These are phyloP conservation scores for Didymella lethalis DNA, from an alignment of 2,329 filamentous ascomycete species.

Conservation along the genomic window DNA sequence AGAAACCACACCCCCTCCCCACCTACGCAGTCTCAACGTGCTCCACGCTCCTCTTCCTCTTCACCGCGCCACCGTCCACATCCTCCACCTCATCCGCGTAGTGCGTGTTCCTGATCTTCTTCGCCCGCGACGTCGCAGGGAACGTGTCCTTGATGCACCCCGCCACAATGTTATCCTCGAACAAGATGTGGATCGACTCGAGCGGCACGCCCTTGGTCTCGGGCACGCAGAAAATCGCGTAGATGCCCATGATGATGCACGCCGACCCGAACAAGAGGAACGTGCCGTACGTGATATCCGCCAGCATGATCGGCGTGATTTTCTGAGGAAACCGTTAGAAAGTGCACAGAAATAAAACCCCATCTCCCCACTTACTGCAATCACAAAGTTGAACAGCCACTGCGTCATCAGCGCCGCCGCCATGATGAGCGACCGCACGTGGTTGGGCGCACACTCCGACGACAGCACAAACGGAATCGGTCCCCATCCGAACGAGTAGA, in stretches of 20 bases:
- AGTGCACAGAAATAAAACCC: not conserved
- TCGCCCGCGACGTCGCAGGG: conserved; percentile 49
- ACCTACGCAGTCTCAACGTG: conserved; percentile 40
- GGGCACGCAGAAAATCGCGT: conserved; percentile 53
- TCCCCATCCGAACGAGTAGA: conserved; percentile 58
- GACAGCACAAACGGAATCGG: conserved; percentile 56
- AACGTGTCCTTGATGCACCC: conserved; percentile 52
- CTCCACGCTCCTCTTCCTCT: conserved; percentile 38
- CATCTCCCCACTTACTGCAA: conserved; percentile 21
- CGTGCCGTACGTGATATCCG: conserved; percentile 54
- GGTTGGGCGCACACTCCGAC: conserved; percentile 53
- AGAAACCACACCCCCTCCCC: not conserved
- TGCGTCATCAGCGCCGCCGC: conserved; percentile 56
- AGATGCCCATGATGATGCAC: conserved; percentile 55
- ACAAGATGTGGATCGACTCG: conserved; percentile 53
- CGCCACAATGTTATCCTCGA: conserved; percentile 53
- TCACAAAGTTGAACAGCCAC: conserved; percentile 44
- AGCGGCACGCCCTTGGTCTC: conserved; percentile 56
- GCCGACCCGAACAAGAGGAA: conserved; percentile 54
- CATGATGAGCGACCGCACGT: conserved; percentile 55
- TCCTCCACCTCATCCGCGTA: conserved; percentile 41
- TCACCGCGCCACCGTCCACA: conserved; percentile 29
- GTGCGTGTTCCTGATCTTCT: conserved; percentile 44
- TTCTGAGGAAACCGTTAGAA: conserved; percentile 9
- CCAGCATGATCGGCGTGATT: conserved; percentile 55